Evolutionary conservation across 1,284 basidiomycete species (phyloP).

Genomic region (Anthracocystis setariae): DNA sequence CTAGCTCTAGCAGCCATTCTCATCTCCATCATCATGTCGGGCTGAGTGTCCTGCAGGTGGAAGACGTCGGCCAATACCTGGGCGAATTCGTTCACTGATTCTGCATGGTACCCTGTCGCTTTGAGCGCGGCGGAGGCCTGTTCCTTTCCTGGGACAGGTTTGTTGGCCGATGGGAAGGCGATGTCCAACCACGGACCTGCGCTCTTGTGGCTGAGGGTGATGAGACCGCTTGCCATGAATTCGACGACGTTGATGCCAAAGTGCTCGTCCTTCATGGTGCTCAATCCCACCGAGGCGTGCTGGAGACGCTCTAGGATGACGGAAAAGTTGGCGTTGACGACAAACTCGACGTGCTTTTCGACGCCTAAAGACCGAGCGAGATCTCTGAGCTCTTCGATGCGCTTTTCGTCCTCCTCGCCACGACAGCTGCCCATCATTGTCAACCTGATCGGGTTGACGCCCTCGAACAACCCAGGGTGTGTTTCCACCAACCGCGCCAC

Average conservation of each 20-base stretch:
- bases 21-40: conserved; percentile 51
- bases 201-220: conserved; percentile 90
- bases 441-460: conserved; percentile 17
- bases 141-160: background rate
- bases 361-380: conserved; percentile 77
- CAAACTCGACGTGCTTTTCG: conserved; percentile 77
- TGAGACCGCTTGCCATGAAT: conserved; percentile 92
- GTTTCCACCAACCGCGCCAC: conserved; percentile 74
- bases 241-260: conserved; percentile 99
- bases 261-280: conserved; percentile 98
- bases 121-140: too few relatives aligned
- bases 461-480: conserved; percentile 53
- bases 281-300: conserved; percentile 82
- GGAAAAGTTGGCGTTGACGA: conserved; percentile 83
- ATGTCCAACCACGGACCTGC: conserved; percentile 93
- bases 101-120: conserved; percentile 72
- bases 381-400: conserved; percentile 75
- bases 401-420: conserved; percentile 78
- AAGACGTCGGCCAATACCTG: conserved; percentile 76
- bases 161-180: conserved; percentile 71
- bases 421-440: conserved; percentile 86
- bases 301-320: conserved; percentile 78
- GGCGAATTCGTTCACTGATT: conserved; percentile 77
- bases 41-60: conserved; percentile 73
- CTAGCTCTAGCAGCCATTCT: conserved; percentile 71